phyloP scores from a whole-genome alignment of 345 rosid species.

The Noccaea bulbosa region DNA sequence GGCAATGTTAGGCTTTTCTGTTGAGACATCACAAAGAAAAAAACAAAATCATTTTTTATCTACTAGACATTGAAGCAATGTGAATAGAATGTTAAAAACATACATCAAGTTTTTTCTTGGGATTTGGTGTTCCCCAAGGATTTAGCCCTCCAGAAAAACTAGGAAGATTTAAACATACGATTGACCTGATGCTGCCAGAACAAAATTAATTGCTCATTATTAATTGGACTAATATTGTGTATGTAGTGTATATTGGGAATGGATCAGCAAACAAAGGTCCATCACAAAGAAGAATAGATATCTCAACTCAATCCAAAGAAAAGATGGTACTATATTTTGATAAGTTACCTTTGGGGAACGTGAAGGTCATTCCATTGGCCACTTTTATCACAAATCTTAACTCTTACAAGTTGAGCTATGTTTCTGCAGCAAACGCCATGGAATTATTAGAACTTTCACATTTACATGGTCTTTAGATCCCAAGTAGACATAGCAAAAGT shows the following conservation, averaged over 20 bases:
- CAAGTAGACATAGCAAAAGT: background rate
- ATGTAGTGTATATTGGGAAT: background rate
- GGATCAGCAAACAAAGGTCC: background rate
- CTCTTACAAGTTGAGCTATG: slow-evolving; percentile 75
- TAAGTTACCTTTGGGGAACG: slow-evolving; percentile 54
- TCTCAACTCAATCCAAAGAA: background rate
- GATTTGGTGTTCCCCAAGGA: slow-evolving; percentile 89
- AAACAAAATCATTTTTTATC: background rate
- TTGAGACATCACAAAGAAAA: slow-evolving; percentile 19
- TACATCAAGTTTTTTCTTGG: slow-evolving; percentile 55
- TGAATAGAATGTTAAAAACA: slow-evolving; percentile 34
- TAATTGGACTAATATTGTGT: background rate
- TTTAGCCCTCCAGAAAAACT: slow-evolving; percentile 93
- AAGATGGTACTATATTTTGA: background rate
- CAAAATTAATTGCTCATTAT: background rate
- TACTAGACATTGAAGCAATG: background rate
- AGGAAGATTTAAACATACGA: slow-evolving; percentile 87
- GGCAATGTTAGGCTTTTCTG: slow-evolving; percentile 84
- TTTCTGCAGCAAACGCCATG: slow-evolving; percentile 52
- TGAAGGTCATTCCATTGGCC: slow-evolving; percentile 70
- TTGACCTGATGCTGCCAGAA: slow-evolving; percentile 74
- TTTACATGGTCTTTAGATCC: background rate
- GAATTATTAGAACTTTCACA: background rate
- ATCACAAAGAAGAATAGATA: background rate
- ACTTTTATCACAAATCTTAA: slow-evolving; percentile 61